Evolutionary conservation across 129 eudicot species (phyloP).

Genomic region (Daucus carota): DNA sequence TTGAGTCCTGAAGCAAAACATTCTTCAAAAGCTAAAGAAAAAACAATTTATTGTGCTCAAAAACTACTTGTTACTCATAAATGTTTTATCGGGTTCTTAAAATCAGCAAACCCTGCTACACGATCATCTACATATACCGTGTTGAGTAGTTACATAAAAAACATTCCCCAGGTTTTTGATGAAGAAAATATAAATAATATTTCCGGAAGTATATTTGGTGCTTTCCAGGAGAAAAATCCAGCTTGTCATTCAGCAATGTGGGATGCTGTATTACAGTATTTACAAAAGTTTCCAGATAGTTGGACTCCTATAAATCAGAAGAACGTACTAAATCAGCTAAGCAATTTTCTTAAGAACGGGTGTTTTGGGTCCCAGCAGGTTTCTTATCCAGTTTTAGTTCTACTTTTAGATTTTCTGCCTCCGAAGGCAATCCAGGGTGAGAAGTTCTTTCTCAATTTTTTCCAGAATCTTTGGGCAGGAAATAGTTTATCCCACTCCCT

Average conservation of each 20-base stretch:
- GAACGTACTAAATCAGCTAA: constrained; percentile 45
- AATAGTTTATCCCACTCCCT: constrained; percentile 41
- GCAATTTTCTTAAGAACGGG: constrained; percentile 69
- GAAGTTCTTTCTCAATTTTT: constrained; percentile 58
- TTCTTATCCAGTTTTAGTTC: constrained; percentile 76
- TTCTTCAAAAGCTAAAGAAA: constrained; percentile 53
- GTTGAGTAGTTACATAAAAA: constrained; percentile 58
- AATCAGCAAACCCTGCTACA: constrained; percentile 49
- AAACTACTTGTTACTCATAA: constrained; percentile 53
- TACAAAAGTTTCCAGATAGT: constrained; percentile 54
- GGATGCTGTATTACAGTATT: constrained; percentile 63
- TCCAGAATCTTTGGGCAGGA: constrained; percentile 82
- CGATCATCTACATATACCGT: constrained; percentile 76
- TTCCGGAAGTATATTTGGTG: constrained; percentile 67
- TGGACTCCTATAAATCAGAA: constrained; percentile 63
- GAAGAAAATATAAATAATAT: constrained; percentile 51
- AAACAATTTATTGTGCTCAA: constrained; percentile 54
- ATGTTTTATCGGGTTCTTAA: constrained; percentile 56
- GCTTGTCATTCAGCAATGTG: constrained; percentile 89
- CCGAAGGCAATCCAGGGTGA: constrained; percentile 37
- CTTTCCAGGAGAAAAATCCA: constrained; percentile 75
- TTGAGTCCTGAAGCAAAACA: constrained; percentile 46
- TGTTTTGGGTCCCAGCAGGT: constrained; percentile 94
- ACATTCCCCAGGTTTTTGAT: constrained; percentile 49
- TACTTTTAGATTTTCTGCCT: constrained; percentile 64